Base-by-base conservation (phyloP, 257 asterid genomes). In the Nicotiana knightiana region DNA sequence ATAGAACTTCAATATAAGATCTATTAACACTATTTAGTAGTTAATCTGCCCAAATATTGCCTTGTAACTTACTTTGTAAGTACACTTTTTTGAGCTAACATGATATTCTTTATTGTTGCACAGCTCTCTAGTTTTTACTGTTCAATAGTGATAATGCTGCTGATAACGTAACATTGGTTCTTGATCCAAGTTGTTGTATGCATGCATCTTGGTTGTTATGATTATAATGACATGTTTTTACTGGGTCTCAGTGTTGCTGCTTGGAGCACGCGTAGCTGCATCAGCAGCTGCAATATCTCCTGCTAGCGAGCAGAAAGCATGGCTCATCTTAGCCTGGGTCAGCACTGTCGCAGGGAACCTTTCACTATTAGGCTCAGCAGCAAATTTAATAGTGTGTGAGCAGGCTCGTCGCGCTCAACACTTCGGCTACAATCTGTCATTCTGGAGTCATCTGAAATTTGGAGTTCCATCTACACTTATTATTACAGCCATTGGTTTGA, bases 261-360 rank as follows among this genome's bases (percentile, higher is more conserved):
- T 96, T 2, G 99, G 97, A 15, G 93, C 85, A 12, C 89, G 96
- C n/a, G 94, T 95, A 79, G 98, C 99, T 7, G 93, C 92, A 3
- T 92, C 97, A 18, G 98, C 97, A 51, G 95, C 93, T 0, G 88
- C 90, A n/a, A 87, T 96, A 87, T 94, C 97, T 70, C 89, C 97
- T 28, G 82, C 87, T 1, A 87, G 87, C 28, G 98, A 92, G 92
- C 91, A 89, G 91, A 96, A 92, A 84, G 97, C 98, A 21, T 94
- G 98, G 99, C 93, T 96, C 16, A 46, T 94, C 59, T 83, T 96
- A 84, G 97, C 98, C 18, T 96, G 98, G 98, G 98, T 93, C 30
- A 96, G 99, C 90, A 96, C 98, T 0, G 97, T 93, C 11, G 97
- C 97, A 0, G 98, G 98, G 51, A 96, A 96, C 77, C 91, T 96